Conservation (phyloP, 768 basidiomycete genomes). For the Boletus pseudo-olivaceus region DNA sequence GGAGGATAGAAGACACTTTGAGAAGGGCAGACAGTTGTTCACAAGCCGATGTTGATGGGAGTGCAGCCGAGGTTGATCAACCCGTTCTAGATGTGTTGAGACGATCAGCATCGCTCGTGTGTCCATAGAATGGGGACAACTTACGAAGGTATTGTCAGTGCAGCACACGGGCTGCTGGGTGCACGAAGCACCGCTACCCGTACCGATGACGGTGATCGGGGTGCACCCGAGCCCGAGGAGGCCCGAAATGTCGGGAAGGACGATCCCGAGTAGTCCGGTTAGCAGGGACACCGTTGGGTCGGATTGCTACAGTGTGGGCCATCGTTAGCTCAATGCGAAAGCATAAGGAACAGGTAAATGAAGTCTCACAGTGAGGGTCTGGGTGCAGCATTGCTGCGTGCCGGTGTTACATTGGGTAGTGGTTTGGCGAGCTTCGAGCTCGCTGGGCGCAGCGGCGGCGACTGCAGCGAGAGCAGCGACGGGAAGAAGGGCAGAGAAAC, state of each 20-base stretch:
- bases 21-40: neutral
- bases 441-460: slow-evolving; percentile 6
- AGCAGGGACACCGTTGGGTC: neutral
- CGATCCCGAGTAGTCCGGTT: neutral
- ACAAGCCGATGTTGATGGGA: slow-evolving; percentile 8
- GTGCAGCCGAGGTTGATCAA: slow-evolving; percentile 14
- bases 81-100: neutral
- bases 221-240: slow-evolving; percentile 2
- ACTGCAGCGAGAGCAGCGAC: slow-evolving; percentile 8
- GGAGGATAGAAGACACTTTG: neutral
- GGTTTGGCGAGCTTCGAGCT: neutral
- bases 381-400: slow-evolving; percentile 8
- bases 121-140: neutral
- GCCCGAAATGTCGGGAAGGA: neutral
- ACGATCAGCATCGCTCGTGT: neutral
- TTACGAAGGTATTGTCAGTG: slow-evolving; percentile 10
- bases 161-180: slow-evolving; percentile 19
- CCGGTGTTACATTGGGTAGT: slow-evolving; percentile 13
- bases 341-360: too few species aligned
- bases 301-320: neutral
- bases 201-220: neutral
- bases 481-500: slow-evolving; percentile 2
- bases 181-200: slow-evolving; percentile 7
- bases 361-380: neutral
- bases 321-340: neutral